Evolutionary conservation across 345 rosid species (phyloP).

Genomic region (Lumnitzera racemosa): DNA sequence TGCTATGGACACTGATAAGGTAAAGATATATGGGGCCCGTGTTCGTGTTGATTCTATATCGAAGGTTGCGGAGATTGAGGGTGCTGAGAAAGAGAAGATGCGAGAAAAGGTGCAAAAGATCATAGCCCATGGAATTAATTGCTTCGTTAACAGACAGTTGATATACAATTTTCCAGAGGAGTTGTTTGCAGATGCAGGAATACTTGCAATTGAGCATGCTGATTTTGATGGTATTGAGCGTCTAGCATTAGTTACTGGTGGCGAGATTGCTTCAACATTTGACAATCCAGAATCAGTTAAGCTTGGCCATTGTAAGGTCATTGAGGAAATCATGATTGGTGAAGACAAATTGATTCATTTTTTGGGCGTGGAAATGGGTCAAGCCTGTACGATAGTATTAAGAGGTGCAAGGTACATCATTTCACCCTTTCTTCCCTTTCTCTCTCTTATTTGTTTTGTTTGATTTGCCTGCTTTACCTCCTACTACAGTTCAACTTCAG

Average conservation of each 20-base stretch:
- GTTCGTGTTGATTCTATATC: constrained; percentile 99
- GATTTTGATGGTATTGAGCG: constrained; percentile 99
- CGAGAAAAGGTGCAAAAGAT: constrained; percentile 97
- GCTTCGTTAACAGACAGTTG: constrained; percentile 97
- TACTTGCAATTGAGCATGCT: constrained; percentile 98
- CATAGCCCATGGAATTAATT: constrained; percentile 82
- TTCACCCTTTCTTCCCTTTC: neutral
- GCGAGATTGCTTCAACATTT: constrained; percentile 95
- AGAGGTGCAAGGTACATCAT: constrained; percentile 80
- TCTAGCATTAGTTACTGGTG: constrained; percentile 88
- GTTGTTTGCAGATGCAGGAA: constrained; percentile 94
- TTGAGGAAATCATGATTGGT: constrained; percentile 98
- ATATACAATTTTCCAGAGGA: constrained; percentile 98
- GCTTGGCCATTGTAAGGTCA: constrained; percentile 90
- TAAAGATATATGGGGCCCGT: constrained; percentile 96
- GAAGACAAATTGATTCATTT: constrained; percentile 97
- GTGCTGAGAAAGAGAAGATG: constrained; percentile 99
- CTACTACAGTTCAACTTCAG: no score
- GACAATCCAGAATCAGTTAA: constrained; percentile 98
- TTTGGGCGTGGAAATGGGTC: constrained; percentile 95
- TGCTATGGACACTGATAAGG: constrained; percentile 99
- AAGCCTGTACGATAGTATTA: constrained; percentile 91
- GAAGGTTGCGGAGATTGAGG: constrained; percentile 94
- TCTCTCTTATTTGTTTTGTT: neutral
- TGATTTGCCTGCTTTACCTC: neutral